Conservation (phyloP, 2,329 filamentous ascomycete species). For the Aspergillus costaricaensis region DNA sequence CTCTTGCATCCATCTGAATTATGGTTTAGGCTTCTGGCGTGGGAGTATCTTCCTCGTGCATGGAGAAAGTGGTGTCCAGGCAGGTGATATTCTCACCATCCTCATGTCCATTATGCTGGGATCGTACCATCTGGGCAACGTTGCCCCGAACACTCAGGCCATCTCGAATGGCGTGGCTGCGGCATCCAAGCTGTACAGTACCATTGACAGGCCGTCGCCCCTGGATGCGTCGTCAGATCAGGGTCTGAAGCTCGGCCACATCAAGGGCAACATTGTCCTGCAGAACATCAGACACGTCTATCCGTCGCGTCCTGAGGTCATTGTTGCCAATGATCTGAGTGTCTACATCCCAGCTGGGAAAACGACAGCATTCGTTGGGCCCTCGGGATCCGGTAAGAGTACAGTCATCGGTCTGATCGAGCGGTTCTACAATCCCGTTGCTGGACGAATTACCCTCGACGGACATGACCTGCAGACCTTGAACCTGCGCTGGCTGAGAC, state of each 20-base stretch:
- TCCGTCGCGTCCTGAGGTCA: slow-evolving; percentile 47
- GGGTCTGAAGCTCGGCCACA: slow-evolving; percentile 26
- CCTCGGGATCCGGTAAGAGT: slow-evolving; percentile 48
- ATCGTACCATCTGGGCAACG: slow-evolving; percentile 39
- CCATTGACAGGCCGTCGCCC: slow-evolving; percentile 44
- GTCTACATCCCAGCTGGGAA: slow-evolving; percentile 50
- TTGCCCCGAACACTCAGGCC: slow-evolving; percentile 45
- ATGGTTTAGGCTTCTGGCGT: slow-evolving; percentile 39
- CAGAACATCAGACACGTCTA: slow-evolving; percentile 51
- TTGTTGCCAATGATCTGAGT: slow-evolving; percentile 47
- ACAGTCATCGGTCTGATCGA: slow-evolving; percentile 55
- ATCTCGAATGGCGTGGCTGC: slow-evolving; percentile 49
- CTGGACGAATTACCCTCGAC: slow-evolving; percentile 61
- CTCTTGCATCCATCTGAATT: slow-evolving; percentile 36
- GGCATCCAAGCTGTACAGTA: slow-evolving; percentile 38
- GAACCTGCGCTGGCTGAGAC: slow-evolving; percentile 61
- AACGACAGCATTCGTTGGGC: slow-evolving; percentile 60
- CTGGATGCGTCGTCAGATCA: slow-evolving; percentile 39
- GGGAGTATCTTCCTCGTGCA: slow-evolving; percentile 31
- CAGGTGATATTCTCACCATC: slow-evolving; percentile 32
- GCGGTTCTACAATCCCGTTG: slow-evolving; percentile 59
- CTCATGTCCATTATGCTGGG: slow-evolving; percentile 38
- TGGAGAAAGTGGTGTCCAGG: slow-evolving; percentile 21
- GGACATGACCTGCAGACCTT: slow-evolving; percentile 72
- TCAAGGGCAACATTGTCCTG: slow-evolving; percentile 41